Evolutionary conservation across 495 filamentous ascomycete species (phyloP), one percentile per base, ranked within the genome.

Genomic region (Penicillium egyptiacum): DNA sequence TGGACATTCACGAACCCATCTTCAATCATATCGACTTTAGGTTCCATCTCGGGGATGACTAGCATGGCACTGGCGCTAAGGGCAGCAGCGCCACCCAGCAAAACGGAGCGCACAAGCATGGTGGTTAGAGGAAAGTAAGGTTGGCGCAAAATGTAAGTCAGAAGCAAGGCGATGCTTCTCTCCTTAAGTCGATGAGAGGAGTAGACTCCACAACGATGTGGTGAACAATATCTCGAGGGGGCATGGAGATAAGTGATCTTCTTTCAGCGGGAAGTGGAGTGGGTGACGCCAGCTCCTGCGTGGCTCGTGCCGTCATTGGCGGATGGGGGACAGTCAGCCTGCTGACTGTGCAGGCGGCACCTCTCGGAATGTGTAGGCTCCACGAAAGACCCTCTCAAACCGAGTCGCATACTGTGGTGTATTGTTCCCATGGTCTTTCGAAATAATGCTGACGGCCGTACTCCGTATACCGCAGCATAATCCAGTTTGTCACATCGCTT

Each of bases 1-100:
- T 70, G 60, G 14, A 71, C 39, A 20, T 52, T 60, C 43, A 70
- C 42, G 33, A 70, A 65, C 20, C 68, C 70, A 31, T 58, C 60
- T 26, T 69, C 61, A 35, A 65, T 54, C 31, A 58, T 56, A 26
- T 72, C 60, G 30, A 66, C 50, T 25, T 74, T 66, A 23, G 56
- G 56, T 26, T 71, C 67, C 41, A 68, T 58, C 53, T 79, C 78
- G 44, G 76, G 77, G 43, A 76, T 56, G 37, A 83, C 70, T 47
- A 82, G 64, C 57, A 82, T 70, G n/a, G 79, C 77, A 37, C 70
- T 73, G 61, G 75, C 70, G 65, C 70, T 63, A 37, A 79, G 62
- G 35, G 73, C 78, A 48, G 76, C 64, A 30, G 69, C 67, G 57
- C 72, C 72, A 60, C 71, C 74, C 44, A 78, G 58, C 17, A 77